Base-by-base conservation (phyloP, 176 grass and related monocot genomes). In the Leersia perrieri region DNA sequence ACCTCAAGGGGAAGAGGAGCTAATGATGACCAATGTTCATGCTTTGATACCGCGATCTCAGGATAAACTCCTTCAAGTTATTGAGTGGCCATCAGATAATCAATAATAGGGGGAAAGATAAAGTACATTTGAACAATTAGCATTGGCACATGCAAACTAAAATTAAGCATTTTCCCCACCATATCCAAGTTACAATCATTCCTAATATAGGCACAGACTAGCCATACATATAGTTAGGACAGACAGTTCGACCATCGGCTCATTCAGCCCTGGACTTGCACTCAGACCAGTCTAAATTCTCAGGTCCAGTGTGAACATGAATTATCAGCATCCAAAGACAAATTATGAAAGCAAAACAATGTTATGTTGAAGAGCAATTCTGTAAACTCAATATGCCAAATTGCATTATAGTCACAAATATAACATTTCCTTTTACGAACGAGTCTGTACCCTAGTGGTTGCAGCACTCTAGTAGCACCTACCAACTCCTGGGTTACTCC, bases 21-120 rank as follows among this genome's bases (percentile, higher is more conserved):
- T 69, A 99, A 88, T 47, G 97, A 93, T 86, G 97, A 99, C 97
- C 97, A 99, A 65, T 99, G 89, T 35, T 99, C 97, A 85, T 99
- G 69, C 84, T 99, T 99, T 78, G 90, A 88, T 65, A 91, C 88
- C 63, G 97, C 93, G 74, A 99, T 95, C 81, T 99, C 97, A 0
- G 97, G 97, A 90, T 90, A 99, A 70, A 99, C 88, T 53, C 91
- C 97, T 99, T 49, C 18, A 90, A 86, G 86, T 87, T 76, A 73
- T 87, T 60, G 80, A 75, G 70, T 12, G 26, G 27, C 18, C 70
- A 61, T 80, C 44, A 86, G 82, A 76, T 58, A 79, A 82, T 69
- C 22, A 44, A 62, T 25, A 45, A 61, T n/a, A 82, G 40, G 49
- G 26, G 14, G 33, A 34, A 14, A 61, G 66, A 78, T 11, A 40